Evolutionary conservation across 768 basidiomycete species (phyloP), one percentile per base, ranked within the genome.

Genomic region (Rhodotorula diobovata): DNA sequence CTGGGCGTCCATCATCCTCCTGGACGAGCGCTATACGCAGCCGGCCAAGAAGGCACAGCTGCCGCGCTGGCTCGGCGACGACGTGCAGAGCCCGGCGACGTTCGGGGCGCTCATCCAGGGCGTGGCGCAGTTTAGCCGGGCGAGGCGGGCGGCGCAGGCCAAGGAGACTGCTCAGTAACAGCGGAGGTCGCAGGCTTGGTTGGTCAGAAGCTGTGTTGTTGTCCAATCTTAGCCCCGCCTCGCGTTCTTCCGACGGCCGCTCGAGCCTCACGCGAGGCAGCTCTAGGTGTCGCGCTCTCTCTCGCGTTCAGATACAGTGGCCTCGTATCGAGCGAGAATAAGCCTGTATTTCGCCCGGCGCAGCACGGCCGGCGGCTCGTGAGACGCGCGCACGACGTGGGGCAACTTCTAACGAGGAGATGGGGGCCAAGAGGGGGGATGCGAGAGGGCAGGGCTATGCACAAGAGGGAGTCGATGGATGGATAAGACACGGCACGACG

Each of bases 1-100:
- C 78, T 99, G 94, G 89, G 92, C 94, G 6, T 87, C 90, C 0
- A 85, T 99, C 59, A 83, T 97, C 62, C 85, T 99, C 25, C 81
- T 99, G 55, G 95, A 99, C 80, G 84, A 82, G 67, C 87, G 95
- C 45, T 99, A 96, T 78, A 82, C 85, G 14, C 86, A 86, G 0
- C 76, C 84, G 7, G 82, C 86, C 2, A 90, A 96, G 65, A 85
- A 85, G 51, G 81, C 80, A 64, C 96, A 96, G 80, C 82, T 99
- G n/a, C 93, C 95, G 0, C 85, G 85, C 66, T 99, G 95, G 95
- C 92, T 97, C 63, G 88, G 87, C 18, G 82, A 84, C 61, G 85
- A 84, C 37, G 78, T 90, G 35, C 78, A 83, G 55, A 81, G 87
- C 11, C 83, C 87, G 34, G 83, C 87, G 30, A 84, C 83, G 10